phyloP scores from a whole-genome alignment of 2,329 filamentous ascomycete species.

The Ceratocystis albifundus region DNA sequence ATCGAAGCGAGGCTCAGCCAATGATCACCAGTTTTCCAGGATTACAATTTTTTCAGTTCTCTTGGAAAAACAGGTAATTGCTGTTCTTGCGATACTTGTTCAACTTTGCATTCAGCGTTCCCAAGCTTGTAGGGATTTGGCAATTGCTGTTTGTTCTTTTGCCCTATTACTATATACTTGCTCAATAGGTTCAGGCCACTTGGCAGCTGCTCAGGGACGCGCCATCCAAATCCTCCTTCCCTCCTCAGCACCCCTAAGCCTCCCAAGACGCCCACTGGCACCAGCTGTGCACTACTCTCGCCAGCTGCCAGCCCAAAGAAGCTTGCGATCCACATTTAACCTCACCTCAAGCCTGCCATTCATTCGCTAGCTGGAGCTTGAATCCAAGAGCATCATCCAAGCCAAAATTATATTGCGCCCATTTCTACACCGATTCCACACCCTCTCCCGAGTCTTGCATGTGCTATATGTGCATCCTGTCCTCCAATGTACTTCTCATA shows the following conservation, averaged over 20 bases:
- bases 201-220: slow-evolving; percentile 19
- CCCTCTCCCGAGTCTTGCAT: neutral
- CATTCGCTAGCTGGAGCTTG: neutral
- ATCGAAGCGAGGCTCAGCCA: slow-evolving; percentile 23
- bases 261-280: neutral
- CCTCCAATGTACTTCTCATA: slow-evolving; percentile 8
- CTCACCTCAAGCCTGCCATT: slow-evolving; percentile 1
- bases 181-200: slow-evolving; percentile 19
- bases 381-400: neutral
- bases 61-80: neutral
- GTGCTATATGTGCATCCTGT: neutral
- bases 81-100: neutral
- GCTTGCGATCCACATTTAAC: slow-evolving; percentile 14
- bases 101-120: neutral
- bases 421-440: neutral
- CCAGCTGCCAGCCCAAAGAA: neutral
- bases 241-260: slow-evolving; percentile 5
- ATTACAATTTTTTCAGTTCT: neutral
- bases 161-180: neutral
- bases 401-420: neutral
- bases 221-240: slow-evolving; percentile 7
- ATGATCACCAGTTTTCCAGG: slow-evolving; percentile 8
- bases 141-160: slow-evolving; percentile 2
- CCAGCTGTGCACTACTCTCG: neutral
- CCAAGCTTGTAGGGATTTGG: neutral